These are phyloP conservation scores for Paralagenidium karlingii DNA, from an alignment of 352 stramenopile genomes.

Conservation along the genomic window DNA sequence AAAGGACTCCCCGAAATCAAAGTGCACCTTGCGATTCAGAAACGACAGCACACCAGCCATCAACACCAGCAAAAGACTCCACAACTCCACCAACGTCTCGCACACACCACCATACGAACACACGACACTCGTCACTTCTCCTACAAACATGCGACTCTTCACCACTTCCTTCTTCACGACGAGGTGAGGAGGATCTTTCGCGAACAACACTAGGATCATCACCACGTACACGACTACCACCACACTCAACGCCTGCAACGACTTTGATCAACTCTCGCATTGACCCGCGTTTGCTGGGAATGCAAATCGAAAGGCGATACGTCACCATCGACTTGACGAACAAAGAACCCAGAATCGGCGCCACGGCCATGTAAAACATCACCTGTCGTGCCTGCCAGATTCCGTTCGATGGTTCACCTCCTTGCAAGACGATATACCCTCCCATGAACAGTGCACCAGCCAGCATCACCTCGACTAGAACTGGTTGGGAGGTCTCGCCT, in stretches of 20 bases:
- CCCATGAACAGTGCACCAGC: slow-evolving; percentile 37
- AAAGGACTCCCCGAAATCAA: slow-evolving; percentile 49
- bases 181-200: slow-evolving; percentile 15
- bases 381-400: slow-evolving; percentile 22
- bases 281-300: slow-evolving; percentile 22
- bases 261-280: slow-evolving; percentile 20
- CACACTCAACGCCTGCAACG: slow-evolving; percentile 23
- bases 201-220: slow-evolving; percentile 26
- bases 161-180: slow-evolving; percentile 7
- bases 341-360: slow-evolving; percentile 21
- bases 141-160: background rate
- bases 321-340: slow-evolving; percentile 38
- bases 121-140: slow-evolving; percentile 8
- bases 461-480: slow-evolving; percentile 40
- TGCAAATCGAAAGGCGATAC: slow-evolving; percentile 35
- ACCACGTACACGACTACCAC: slow-evolving; percentile 19
- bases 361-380: slow-evolving; percentile 21
- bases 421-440: slow-evolving; percentile 17
- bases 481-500: slow-evolving; percentile 24
- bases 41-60: slow-evolving; percentile 32
- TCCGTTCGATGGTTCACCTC: slow-evolving; percentile 16
- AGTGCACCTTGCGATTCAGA: slow-evolving; percentile 48
- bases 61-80: slow-evolving; percentile 33
- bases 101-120: slow-evolving; percentile 23
- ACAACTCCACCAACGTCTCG: slow-evolving; percentile 32